phyloP scores from a whole-genome alignment of 129 eudicot genomes.

The Heracleum sosnowskyi region DNA sequence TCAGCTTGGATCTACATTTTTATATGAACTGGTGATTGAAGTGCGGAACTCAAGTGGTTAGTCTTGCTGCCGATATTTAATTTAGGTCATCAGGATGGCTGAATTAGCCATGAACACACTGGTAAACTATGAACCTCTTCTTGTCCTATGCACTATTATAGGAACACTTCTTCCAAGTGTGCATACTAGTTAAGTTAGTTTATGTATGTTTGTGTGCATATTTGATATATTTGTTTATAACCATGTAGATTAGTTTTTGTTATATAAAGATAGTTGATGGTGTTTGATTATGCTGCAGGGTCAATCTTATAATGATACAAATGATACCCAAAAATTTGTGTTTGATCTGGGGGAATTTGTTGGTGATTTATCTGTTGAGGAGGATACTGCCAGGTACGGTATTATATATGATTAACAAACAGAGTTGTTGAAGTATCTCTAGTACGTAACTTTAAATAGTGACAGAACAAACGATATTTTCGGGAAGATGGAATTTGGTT shows the following conservation, averaged over 20 bases:
- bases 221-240: background rate
- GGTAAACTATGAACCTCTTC: conserved; percentile 21
- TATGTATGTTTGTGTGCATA: background rate
- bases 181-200: background rate
- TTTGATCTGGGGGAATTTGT: conserved; percentile 73
- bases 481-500: background rate
- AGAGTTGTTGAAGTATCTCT: background rate
- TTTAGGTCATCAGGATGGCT: conserved; percentile 23
- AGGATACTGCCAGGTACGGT: conserved; percentile 59
- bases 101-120: conserved; percentile 23
- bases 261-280: conserved; percentile 6
- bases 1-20: background rate
- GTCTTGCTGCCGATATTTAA: background rate
- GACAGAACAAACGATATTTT: background rate
- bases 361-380: conserved; percentile 70
- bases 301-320: conserved; percentile 25
- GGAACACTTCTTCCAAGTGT: background rate
- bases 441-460: background rate
- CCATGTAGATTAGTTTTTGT: background rate
- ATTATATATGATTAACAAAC: background rate
- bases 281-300: conserved; percentile 19
- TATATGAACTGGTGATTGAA: background rate
- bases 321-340: conserved; percentile 28
- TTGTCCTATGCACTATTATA: background rate
- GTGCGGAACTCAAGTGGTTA: background rate